Evolutionary conservation across 2,329 filamentous ascomycete genomes (phyloP).

Genomic region (Cercospora zeae-maydis): DNA sequence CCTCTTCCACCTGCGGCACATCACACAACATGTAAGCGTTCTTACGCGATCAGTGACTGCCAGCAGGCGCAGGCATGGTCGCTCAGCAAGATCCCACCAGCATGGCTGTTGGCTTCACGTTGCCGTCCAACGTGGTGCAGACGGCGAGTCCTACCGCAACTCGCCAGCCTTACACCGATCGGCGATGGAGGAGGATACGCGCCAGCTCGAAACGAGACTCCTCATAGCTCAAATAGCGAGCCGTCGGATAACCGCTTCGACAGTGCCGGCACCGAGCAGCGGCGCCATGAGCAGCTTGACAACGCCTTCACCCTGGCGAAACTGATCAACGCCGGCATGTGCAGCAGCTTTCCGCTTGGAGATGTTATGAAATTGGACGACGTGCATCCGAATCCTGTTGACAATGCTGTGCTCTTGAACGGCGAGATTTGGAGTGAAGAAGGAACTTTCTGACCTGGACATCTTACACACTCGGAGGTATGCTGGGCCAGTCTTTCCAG

Average conservation of each 20-base stretch:
- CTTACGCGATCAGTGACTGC: not conserved
- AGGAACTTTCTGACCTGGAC: not conserved
- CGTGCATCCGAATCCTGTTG: not conserved
- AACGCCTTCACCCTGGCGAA: not conserved
- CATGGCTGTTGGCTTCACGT: not conserved
- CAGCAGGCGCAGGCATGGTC: not conserved
- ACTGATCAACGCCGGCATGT: not conserved
- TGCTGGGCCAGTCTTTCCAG: not conserved
- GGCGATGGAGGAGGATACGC: too few relatives aligned
- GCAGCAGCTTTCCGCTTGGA: not conserved
- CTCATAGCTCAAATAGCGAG: not conserved
- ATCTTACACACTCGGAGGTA: not conserved
- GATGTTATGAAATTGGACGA: too few relatives aligned
- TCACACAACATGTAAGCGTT: not conserved
- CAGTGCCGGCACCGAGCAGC: not conserved
- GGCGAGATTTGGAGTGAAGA: not conserved
- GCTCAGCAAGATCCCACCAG: conserved; percentile 4
- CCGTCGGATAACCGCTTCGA: not conserved
- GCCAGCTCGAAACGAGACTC: not conserved
- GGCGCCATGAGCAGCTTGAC: not conserved
- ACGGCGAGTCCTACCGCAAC: not conserved
- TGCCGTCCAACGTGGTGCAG: not conserved
- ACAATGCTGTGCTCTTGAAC: not conserved
- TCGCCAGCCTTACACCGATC: not conserved
- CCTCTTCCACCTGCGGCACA: not conserved